Evolutionary conservation across 441 rosid genomes (phyloP).

Genomic region (Manihot esculenta): DNA sequence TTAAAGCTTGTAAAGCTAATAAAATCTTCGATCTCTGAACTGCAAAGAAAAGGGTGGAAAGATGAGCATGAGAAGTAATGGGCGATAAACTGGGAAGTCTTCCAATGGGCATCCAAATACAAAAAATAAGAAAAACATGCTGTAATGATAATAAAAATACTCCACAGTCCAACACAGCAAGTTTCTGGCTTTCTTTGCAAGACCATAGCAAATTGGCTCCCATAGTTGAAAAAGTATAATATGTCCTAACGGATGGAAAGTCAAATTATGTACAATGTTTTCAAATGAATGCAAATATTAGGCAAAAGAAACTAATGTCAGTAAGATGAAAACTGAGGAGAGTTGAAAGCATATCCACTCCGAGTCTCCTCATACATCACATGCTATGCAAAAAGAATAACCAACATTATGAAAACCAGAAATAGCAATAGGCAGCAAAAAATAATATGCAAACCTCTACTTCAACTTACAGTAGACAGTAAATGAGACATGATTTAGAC

Average conservation of each 20-base stretch:
- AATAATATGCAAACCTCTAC: not conserved
- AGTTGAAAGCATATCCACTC: not conserved
- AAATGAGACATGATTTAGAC: no score
- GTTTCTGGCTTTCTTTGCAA: not conserved
- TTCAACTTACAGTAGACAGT: no score
- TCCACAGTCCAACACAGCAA: no score
- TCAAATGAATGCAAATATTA: not conserved
- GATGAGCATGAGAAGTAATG: not conserved
- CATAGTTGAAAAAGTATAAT: not conserved
- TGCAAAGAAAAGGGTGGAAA: slow-evolving; percentile 2
- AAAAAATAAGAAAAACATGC: not conserved
- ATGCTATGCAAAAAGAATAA: no score
- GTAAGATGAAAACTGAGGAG: not conserved
- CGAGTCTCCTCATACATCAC: not conserved
- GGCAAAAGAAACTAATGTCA: not conserved
- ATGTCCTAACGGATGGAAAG: not conserved
- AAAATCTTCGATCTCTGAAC: not conserved
- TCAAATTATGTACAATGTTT: not conserved
- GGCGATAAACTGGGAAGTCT: not conserved
- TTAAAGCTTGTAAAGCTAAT: not conserved
- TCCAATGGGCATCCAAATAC: not conserved
- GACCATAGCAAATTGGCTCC: not conserved
- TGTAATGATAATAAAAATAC: not conserved
- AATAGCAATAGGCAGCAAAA: not conserved
- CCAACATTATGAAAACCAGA: not conserved